These are phyloP conservation scores for Globisporangium middletonii DNA, from an alignment of 352 stramenopile species.

Conservation along the genomic window DNA sequence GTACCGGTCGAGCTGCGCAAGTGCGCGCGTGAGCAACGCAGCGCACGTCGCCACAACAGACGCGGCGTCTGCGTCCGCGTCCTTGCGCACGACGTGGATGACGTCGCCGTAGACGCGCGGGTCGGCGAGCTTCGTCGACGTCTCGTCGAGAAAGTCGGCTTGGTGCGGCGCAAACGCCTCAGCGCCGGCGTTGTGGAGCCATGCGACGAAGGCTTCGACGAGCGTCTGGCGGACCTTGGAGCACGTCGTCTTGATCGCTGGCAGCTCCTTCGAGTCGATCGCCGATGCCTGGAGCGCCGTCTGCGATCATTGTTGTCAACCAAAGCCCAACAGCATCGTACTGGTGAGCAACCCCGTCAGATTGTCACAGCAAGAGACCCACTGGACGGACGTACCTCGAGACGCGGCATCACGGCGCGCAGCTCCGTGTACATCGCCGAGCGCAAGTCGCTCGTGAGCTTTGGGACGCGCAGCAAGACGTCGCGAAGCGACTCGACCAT, in stretches of 20 bases:
- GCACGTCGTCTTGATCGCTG: conserved; percentile 42
- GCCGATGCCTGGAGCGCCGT: conserved; percentile 23
- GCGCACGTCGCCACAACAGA: conserved; percentile 18
- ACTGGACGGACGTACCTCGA: conserved; percentile 39
- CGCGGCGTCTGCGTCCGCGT: conserved; percentile 19
- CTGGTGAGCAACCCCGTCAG: background rate
- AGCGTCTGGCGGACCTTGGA: conserved; percentile 52
- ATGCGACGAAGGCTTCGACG: conserved; percentile 58
- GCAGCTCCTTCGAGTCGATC: conserved; percentile 28
- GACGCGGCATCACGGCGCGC: conserved; percentile 39
- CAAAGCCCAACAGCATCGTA: too few relatives aligned
- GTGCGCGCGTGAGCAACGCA: conserved; percentile 33
- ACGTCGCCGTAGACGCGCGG: conserved; percentile 65
- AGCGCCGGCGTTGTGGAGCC: conserved; percentile 47
- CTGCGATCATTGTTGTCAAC: conserved; percentile 1
- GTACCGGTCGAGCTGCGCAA: conserved; percentile 64
- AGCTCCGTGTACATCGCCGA: conserved; percentile 32
- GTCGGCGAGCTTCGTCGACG: conserved; percentile 63
- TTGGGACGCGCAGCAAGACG: conserved; percentile 30
- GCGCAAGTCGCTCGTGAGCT: conserved; percentile 21
- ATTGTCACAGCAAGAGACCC: background rate
- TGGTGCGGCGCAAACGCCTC: conserved; percentile 22
- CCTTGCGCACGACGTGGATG: conserved; percentile 25
- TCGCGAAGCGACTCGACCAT: conserved; percentile 56
- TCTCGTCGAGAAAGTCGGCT: conserved; percentile 45